Evolutionary conservation across 2,329 filamentous ascomycete genomes (phyloP).

Genomic region (Verticillium isaacii): DNA sequence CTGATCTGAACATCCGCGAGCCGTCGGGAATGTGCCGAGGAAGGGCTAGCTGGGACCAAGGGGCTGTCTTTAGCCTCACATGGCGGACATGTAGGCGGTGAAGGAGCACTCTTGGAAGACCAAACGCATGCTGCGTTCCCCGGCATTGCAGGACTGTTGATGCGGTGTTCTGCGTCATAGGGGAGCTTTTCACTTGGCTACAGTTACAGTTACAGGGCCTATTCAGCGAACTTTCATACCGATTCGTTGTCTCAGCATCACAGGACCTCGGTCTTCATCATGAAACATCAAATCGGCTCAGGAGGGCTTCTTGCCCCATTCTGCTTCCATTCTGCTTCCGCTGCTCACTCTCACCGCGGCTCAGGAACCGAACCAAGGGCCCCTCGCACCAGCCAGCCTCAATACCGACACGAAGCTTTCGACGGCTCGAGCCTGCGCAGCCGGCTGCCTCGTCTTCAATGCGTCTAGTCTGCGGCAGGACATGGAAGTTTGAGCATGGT

Average conservation of each 20-base stretch:
- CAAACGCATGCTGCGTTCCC: not conserved
- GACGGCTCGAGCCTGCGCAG: constrained; percentile 17
- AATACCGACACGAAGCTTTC: constrained; percentile 7
- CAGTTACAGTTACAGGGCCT: not conserved
- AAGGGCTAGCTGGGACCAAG: not conserved
- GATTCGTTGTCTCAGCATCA: not conserved
- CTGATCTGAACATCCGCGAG: not conserved
- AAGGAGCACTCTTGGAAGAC: not conserved
- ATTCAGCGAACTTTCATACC: not conserved
- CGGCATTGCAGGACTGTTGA: not conserved
- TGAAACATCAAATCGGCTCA: not conserved
- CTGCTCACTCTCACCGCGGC: not conserved
- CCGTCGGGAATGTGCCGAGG: not conserved
- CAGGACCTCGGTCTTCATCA: not conserved
- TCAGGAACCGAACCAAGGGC: constrained; percentile 9
- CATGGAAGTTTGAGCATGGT: too few species aligned
- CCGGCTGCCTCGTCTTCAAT: constrained; percentile 17
- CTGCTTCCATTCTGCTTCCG: not conserved
- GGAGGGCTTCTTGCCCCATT: not conserved
- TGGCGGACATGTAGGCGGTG: not conserved
- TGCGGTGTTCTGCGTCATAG: not conserved
- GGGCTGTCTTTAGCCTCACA: not conserved
- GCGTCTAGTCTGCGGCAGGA: too few species aligned
- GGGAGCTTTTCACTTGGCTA: not conserved
- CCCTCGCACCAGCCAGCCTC: constrained; percentile 10